phyloP scores from a whole-genome alignment of 2,329 filamentous ascomycete genomes.

The Cladosporium sp. region DNA sequence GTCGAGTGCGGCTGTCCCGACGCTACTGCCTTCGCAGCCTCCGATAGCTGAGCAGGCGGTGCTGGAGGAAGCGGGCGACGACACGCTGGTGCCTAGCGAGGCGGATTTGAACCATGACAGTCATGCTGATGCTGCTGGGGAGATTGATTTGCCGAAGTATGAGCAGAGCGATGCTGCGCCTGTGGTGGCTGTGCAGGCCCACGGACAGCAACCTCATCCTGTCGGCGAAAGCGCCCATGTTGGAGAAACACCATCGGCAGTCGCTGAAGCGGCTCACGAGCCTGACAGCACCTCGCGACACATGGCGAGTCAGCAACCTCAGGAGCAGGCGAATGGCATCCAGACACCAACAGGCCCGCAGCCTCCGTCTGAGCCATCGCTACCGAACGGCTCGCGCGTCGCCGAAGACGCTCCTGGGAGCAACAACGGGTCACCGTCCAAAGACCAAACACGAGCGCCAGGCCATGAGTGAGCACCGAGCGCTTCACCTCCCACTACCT shows the following conservation, averaged over 20 bases:
- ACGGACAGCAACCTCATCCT: background rate
- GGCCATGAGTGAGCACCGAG: background rate
- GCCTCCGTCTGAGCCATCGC: background rate
- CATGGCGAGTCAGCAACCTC: background rate
- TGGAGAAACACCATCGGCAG: background rate
- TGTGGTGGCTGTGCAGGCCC: background rate
- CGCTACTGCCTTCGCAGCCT: background rate
- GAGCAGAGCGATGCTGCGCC: constrained; percentile 13
- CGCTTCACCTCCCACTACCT: background rate
- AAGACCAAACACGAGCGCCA: background rate
- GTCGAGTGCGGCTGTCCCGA: background rate
- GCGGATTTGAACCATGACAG: constrained; percentile 12
- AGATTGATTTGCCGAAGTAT: constrained; percentile 16
- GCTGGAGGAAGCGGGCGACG: background rate
- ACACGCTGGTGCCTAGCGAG: background rate
- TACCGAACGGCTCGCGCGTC: background rate
- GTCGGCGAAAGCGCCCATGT: background rate
- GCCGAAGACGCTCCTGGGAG: background rate
- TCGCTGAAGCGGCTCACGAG: background rate
- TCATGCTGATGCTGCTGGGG: constrained; percentile 16
- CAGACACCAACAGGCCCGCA: background rate
- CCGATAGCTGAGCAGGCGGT: background rate
- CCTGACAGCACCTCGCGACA: background rate
- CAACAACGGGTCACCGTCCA: background rate
- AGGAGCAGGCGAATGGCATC: background rate